phyloP scores from a whole-genome alignment of 2,329 filamentous ascomycete genomes.

The Aspergillus sp. region DNA sequence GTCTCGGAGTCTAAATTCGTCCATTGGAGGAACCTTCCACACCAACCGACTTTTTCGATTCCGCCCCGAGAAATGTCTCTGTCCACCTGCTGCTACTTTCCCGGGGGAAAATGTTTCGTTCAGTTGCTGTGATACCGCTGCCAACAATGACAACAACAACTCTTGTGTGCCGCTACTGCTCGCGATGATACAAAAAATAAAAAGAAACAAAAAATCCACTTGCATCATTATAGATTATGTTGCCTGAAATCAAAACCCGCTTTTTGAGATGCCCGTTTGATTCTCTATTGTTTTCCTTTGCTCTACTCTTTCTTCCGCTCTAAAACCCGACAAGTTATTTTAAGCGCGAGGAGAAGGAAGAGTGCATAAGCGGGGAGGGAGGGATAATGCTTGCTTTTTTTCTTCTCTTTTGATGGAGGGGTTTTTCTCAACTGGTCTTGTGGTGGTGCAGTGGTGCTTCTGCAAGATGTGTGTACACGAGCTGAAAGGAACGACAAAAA shows the following conservation, averaged over 20 bases:
- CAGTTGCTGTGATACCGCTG: constrained; percentile 29
- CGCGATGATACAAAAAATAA: constrained; percentile 16
- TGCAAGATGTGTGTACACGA: constrained; percentile 27
- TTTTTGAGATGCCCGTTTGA: not conserved
- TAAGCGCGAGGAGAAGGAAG: not conserved
- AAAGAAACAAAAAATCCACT: not conserved
- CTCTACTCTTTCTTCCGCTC: not conserved
- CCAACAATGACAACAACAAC: constrained; percentile 5
- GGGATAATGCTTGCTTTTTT: too few species aligned
- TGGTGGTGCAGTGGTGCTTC: constrained; percentile 9
- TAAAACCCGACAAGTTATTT: too few species aligned
- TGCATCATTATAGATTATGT: constrained; percentile 18
- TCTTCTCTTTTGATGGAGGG: constrained; percentile 15
- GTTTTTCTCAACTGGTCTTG: not conserved
- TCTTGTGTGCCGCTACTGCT: constrained; percentile 11
- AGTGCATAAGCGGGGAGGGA: constrained; percentile 6
- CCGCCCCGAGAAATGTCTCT: constrained; percentile 30
- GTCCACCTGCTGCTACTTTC: constrained; percentile 21
- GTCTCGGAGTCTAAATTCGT: constrained; percentile 86
- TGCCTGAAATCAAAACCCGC: constrained; percentile 15
- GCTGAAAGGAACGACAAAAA: constrained; percentile 22
- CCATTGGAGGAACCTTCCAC: constrained; percentile 1
- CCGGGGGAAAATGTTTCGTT: constrained; percentile 27
- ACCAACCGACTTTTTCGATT: constrained; percentile 43
- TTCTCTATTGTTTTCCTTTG: not conserved